phyloP scores from a whole-genome alignment of 768 basidiomycete species.

The Lentinula aciculospora region DNA sequence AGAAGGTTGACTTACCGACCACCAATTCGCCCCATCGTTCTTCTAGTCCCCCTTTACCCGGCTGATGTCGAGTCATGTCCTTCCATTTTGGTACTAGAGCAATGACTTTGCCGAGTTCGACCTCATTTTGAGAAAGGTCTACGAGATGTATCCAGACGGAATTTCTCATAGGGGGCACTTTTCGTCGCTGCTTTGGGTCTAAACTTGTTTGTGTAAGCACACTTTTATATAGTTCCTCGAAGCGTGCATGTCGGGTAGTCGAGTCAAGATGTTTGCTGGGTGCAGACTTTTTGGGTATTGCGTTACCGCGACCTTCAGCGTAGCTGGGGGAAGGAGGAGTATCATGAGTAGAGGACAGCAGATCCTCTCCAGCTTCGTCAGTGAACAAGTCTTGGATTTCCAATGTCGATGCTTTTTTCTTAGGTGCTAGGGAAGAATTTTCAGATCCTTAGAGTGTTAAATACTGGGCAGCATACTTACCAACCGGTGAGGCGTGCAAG shows the following conservation, averaged over 20 bases:
- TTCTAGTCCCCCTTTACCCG: slow-evolving; percentile 16
- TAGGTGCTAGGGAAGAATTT: neutral
- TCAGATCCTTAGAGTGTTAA: neutral
- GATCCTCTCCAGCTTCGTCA: neutral
- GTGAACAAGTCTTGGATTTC: slow-evolving; percentile 5
- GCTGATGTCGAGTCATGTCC: slow-evolving; percentile 20
- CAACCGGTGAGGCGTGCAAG: neutral
- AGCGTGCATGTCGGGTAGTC: neutral
- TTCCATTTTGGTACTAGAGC: slow-evolving; percentile 32
- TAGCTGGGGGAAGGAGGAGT: neutral
- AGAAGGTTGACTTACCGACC: slow-evolving; percentile 24
- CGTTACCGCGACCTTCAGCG: neutral
- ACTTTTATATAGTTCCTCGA: slow-evolving; percentile 2
- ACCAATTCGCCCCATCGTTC: slow-evolving; percentile 26
- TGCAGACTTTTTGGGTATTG: neutral
- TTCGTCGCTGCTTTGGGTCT: neutral
- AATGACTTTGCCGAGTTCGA: slow-evolving; percentile 28
- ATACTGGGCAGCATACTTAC: neutral
- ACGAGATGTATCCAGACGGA: slow-evolving; percentile 33
- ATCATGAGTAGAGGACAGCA: neutral
- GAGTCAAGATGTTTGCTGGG: slow-evolving; percentile 2
- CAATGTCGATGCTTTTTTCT: neutral
- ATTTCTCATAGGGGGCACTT: slow-evolving; percentile 20
- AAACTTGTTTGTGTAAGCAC: neutral
- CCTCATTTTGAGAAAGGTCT: slow-evolving; percentile 27